phyloP scores from a whole-genome alignment of 352 stramenopile genomes.

The Phytophthora syringae region DNA sequence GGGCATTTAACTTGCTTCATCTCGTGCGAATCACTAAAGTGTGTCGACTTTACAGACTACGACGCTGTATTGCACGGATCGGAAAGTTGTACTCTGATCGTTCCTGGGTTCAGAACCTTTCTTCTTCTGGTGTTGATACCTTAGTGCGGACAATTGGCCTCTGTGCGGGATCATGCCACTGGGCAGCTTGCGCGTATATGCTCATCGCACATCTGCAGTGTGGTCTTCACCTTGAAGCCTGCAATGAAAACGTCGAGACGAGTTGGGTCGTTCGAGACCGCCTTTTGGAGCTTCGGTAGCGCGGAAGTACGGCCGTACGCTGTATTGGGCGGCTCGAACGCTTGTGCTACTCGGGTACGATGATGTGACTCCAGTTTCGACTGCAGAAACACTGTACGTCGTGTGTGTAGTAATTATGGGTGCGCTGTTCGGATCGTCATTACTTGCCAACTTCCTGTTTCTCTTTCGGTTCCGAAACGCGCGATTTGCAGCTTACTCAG shows the following conservation, averaged over 20 bases:
- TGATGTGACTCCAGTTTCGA: conserved; percentile 64
- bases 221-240: conserved; percentile 55
- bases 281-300: conserved; percentile 45
- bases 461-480: conserved; percentile 70
- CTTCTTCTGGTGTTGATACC: conserved; percentile 59
- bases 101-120: conserved; percentile 48
- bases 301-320: conserved; percentile 58
- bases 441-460: conserved; percentile 75
- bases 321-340: conserved; percentile 68
- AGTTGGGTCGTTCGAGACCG: conserved; percentile 69
- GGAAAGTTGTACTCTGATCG: conserved; percentile 56
- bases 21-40: conserved; percentile 65
- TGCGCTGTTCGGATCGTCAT: conserved; percentile 54
- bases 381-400: conserved; percentile 61
- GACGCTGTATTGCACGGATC: conserved; percentile 45
- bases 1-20: conserved; percentile 58
- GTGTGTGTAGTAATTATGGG: conserved; percentile 52
- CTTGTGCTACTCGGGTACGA: conserved; percentile 71
- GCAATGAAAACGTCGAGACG: conserved; percentile 41
- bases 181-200: conserved; percentile 72
- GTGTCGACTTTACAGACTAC: conserved; percentile 51
- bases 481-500: conserved; percentile 52
- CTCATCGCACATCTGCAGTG: conserved; percentile 65
- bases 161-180: conserved; percentile 47
- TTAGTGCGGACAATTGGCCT: conserved; percentile 49